Conservation (phyloP, 306 rosid species). For the Cicer pinnatifidum region DNA sequence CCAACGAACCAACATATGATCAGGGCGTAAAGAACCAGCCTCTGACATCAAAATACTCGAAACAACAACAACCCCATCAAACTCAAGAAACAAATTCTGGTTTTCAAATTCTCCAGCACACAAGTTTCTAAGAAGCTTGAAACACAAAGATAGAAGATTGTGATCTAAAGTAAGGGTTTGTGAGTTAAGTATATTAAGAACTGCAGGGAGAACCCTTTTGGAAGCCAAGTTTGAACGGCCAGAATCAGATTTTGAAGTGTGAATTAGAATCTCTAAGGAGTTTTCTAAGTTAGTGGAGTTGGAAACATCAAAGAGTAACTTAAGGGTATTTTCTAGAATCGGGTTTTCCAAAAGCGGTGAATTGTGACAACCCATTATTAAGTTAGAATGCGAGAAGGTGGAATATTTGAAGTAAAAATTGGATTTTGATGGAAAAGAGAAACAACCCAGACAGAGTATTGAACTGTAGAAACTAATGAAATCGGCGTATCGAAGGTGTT, state of each 20-base stretch:
- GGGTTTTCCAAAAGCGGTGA: too few species aligned
- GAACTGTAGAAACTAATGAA: background rate
- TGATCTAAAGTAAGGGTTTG: background rate
- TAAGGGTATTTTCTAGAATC: constrained; percentile 47
- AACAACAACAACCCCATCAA: constrained; percentile 56
- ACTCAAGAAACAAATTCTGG: constrained; percentile 62
- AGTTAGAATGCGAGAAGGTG: background rate
- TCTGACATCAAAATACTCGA: constrained; percentile 51
- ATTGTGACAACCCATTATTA: too few species aligned
- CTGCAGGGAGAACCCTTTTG: constrained; percentile 49
- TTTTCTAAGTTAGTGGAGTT: constrained; percentile 47
- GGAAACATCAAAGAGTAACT: constrained; percentile 49
- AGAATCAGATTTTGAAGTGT: constrained; percentile 52
- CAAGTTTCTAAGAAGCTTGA: constrained; percentile 69
- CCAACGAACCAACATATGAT: constrained; percentile 52
- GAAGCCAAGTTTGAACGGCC: constrained; percentile 60
- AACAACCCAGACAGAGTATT: background rate
- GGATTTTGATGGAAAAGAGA: constrained; percentile 3
- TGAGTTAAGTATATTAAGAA: constrained; percentile 46
- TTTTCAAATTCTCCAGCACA: constrained; percentile 71
- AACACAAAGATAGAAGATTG: constrained; percentile 46
- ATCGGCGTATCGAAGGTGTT: background rate
- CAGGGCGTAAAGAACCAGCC: constrained; percentile 40
- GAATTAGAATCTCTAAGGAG: constrained; percentile 55
- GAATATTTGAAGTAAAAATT: constrained; percentile 33